Base-by-base conservation (phyloP, 129 eudicot genomes). In the sunflower (Helianthus annuus) region DNA sequence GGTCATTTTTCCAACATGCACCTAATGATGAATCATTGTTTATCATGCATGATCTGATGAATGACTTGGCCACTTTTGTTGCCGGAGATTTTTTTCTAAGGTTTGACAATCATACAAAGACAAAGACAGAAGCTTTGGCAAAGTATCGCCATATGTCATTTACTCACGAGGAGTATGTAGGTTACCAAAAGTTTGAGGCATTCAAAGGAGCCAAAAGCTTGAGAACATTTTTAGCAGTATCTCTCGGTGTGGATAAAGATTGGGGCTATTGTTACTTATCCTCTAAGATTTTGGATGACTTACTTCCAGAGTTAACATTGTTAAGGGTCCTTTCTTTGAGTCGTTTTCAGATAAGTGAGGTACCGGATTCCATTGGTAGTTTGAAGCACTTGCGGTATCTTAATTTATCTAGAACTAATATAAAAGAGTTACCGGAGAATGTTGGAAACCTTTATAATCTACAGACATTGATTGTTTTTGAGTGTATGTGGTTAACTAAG, bases 401-500 rank as follows among this genome's bases (percentile, higher is more conserved):
- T 82, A 76, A 63, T 67, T 73, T 51, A 66, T 78, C 77, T 42
- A 7, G 1, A 6, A 78, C 81, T 17, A 0, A 8, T 13, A 66
- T 72, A 38, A 55, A 16, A 32, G n/a, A 29, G 15, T 68, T 68
- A 7, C 73, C 73, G 0, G 48, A 68, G 0, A 68, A 9, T 51
- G 6, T 68, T 11, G 58, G 57, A 0, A 13, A 46, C 8, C 71
- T 67, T 24, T 67, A 48, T 48, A 46, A 67, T 13, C 3, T 67
- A n/a, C 61, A 51, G 11, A 51, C 73, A n/a, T 32, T 68, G 61
- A 68, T 68, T 10, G 10, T 68, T 34, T 68, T 2, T 51, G 10
- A 34, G 0, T 68, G 73, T 48, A n/a, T n/a, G n/a, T 0, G 0
- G 4, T 67, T 67, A 3, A 48, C 6, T 24, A 48, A 68, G 60